Base-by-base conservation (phyloP, 805 yeast genomes). In the Blastobotrys chiropterorum region DNA sequence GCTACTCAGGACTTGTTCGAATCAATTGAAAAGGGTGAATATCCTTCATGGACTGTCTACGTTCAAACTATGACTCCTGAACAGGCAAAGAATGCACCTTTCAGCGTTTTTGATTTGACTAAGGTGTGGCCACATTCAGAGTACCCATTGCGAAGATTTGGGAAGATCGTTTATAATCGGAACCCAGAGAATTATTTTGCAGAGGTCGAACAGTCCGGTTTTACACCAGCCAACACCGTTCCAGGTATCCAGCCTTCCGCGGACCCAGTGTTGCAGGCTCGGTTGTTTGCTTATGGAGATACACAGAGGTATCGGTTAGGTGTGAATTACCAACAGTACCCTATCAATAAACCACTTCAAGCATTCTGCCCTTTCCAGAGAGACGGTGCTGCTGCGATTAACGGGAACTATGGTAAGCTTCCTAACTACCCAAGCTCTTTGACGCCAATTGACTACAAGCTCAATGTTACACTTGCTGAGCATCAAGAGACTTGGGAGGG, bases 401-500 rank as follows among this genome's bases (percentile, higher is more conserved):
- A 71, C 58, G n/a, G n/a, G n/a, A 76, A 74, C 65, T 77, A 77
- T 60, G 82, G 80, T 14, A 52, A 66, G 31, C 67, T 70, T 54
- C 82, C 83, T 47, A 77, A 77, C 64, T 81, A 76, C 62, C 73
- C 80, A 45, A 71, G 81, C 15, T 58, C 72, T 21, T 58, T 64
- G 50, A 56, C 59, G 40, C 74, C 77, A 3, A 46, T 66, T 50
- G 52, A 54, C 51, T 70, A 67, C 61, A 31, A 59, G 42, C 53
- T 55, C 49, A 59, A 57, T 47, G 52, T 61, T 45, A 48, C 49
- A 53, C 77, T 92, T 62, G 21, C 34, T 15, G 76, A 78, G 61
- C 81, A 81, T 59, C 90, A 83, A 69, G 94, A 86, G 71, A 77
- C 79, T 53, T 86, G 94, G 92, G 71, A 73, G 49, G 94, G 94